Percentiles rank a stretch among this genome's conserved stretches.
Conservation (phyloP, 2,329 filamentous ascomycete genomes). For the Xylariaceae sp. region DNA sequence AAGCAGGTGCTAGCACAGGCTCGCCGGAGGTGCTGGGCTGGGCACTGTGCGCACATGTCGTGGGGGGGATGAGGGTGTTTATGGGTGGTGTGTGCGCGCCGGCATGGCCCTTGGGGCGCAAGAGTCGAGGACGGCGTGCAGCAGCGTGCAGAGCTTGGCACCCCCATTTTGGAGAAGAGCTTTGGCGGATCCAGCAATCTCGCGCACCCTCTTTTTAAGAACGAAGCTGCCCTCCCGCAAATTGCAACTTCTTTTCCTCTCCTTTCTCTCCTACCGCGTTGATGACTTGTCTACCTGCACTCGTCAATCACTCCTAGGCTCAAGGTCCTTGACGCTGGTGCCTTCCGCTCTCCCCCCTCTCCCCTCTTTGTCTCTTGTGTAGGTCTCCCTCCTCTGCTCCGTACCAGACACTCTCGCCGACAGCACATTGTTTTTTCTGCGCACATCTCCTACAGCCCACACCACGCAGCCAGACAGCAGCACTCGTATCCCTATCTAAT, state of each 20-base stretch:
- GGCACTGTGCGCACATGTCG: too few species aligned
- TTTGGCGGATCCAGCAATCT: slow-evolving; percentile 20
- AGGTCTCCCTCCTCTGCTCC: neutral
- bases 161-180: slow-evolving; percentile 22
- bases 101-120: neutral
- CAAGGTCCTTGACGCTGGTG: slow-evolving; percentile 24
- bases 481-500: slow-evolving; percentile 10
- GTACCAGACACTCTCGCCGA: too few species aligned
- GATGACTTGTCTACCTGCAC: slow-evolving; percentile 20
- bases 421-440: slow-evolving; percentile 6
- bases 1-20: too few species aligned
- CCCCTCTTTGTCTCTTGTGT: neutral
- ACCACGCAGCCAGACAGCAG: slow-evolving; percentile 11
- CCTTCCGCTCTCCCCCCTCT: slow-evolving; percentile 14
- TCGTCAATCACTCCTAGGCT: slow-evolving; percentile 18
- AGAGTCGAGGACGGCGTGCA: too few species aligned
- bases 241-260: slow-evolving; percentile 23
- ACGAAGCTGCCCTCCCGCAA: slow-evolving; percentile 31
- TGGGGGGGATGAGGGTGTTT: too few species aligned
- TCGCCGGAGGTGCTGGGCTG: too few species aligned
- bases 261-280: slow-evolving; percentile 24
- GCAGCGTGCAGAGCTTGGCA: neutral
- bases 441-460: slow-evolving; percentile 1
- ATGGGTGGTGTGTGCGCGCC: neutral
- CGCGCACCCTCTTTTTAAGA: slow-evolving; percentile 21